Conservation (phyloP, 2,329 filamentous ascomycete species). For the Exophiala phaeomuriformis region DNA sequence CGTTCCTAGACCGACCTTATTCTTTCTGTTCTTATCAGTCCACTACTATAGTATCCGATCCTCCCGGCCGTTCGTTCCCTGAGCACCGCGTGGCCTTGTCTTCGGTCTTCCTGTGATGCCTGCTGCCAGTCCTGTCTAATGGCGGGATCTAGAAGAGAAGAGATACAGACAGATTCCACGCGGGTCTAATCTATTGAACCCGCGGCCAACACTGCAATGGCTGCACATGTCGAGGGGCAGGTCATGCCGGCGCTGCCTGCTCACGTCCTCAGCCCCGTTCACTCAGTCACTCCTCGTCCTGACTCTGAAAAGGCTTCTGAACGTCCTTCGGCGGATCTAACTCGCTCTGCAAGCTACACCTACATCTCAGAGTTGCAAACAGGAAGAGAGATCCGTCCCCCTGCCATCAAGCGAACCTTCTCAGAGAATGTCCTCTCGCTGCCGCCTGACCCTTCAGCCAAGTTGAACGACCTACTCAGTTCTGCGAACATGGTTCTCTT, state of each 20-base stretch:
- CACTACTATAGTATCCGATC: neutral
- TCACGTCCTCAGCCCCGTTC: constrained; percentile 17
- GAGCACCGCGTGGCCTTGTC: neutral
- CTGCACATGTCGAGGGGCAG: constrained; percentile 17
- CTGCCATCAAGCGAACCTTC: constrained; percentile 44
- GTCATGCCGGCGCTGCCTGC: constrained; percentile 18
- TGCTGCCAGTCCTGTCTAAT: constrained; percentile 5
- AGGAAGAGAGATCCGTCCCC: constrained; percentile 29
- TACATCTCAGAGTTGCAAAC: constrained; percentile 41
- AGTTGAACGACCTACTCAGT: constrained; percentile 16
- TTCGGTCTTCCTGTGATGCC: neutral
- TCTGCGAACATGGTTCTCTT: constrained; percentile 24
- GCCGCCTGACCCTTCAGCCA: constrained; percentile 30
- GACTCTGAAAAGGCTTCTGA: constrained; percentile 3
- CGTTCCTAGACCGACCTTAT: neutral
- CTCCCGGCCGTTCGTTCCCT: constrained; percentile 1
- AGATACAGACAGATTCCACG: constrained; percentile 1
- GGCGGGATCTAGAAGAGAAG: constrained; percentile 10
- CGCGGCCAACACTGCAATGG: constrained; percentile 3
- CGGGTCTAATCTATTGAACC: constrained; percentile 7
- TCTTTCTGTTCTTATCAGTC: neutral
- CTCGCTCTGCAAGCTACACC: constrained; percentile 53
- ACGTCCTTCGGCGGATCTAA: constrained; percentile 31
- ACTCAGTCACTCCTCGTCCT: constrained; percentile 10
- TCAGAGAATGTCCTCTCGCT: constrained; percentile 42